Evolutionary conservation across 371 early-diverging fungal genomes (phyloP).

Genomic region (Mucor circinelloides): DNA sequence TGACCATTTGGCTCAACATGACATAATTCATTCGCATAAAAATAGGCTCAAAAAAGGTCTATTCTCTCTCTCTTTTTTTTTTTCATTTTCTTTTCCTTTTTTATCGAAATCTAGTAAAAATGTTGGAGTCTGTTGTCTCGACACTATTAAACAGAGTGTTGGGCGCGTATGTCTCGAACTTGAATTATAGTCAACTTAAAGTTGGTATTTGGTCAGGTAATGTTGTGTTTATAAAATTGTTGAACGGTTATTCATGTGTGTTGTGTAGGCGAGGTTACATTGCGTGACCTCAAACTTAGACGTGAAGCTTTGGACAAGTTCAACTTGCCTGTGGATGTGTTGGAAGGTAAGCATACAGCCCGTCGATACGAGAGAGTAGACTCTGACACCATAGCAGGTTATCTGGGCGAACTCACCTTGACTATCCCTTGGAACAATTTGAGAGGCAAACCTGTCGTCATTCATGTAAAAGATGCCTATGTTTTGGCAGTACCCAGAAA

Average conservation of each 20-base stretch:
- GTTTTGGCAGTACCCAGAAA: slow-evolving; percentile 85
- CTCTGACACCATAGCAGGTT: slow-evolving; percentile 55
- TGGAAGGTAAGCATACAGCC: slow-evolving; percentile 75
- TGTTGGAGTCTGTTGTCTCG: slow-evolving; percentile 92
- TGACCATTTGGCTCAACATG: background rate
- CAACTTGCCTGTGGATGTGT: slow-evolving; percentile 91
- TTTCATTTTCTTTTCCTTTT: background rate
- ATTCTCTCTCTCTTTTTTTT: background rate
- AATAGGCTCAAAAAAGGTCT: background rate
- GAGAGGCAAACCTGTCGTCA: slow-evolving; percentile 89
- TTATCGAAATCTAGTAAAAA: slow-evolving; percentile 22
- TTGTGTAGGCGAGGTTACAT: slow-evolving; percentile 87
- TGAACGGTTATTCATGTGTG: background rate
- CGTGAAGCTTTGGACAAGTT: slow-evolving; percentile 93
- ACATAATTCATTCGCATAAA: background rate
- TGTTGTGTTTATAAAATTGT: background rate
- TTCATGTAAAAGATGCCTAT: slow-evolving; percentile 88
- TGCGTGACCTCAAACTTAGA: slow-evolving; percentile 87
- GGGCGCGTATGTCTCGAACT: slow-evolving; percentile 95
- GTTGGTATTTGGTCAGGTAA: slow-evolving; percentile 97
- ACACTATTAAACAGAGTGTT: slow-evolving; percentile 89
- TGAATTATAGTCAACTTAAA: slow-evolving; percentile 94
- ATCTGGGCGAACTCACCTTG: slow-evolving; percentile 89
- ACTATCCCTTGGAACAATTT: slow-evolving; percentile 97
- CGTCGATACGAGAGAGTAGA: background rate